Evolutionary conservation across 78 protist genomes (phyloP), one percentile per base, ranked within the genome.

Genomic region (Diacronema lutheri): DNA sequence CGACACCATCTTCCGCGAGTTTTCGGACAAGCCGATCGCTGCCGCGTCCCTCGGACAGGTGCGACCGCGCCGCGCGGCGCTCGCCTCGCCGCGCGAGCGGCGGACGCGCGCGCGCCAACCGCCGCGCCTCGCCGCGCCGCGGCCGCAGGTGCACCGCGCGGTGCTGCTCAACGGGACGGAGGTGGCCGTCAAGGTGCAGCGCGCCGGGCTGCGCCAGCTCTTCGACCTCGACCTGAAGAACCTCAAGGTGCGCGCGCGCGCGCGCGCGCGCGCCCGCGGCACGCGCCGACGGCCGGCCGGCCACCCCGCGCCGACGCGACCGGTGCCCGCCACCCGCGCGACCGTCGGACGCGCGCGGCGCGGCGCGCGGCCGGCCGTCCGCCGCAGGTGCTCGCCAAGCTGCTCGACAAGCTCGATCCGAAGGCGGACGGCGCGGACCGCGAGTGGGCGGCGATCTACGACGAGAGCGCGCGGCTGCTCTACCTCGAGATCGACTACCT

Each of bases 131-230:
- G 50, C 50, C 16, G 50, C 50, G 50, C 16, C 50, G 50, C 50
- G 16, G 50, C 50, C 50, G 50, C 50, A 44, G 50, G 50, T 68
- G 41, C 76, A 68, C 46, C 20, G n/a, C n/a, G 76, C 76, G 11
- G 46, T 38, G 41, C n/a, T n/a, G n/a, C 19, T 13, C 55, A 68
- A 68, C 40, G 76, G 76, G 50, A 19, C 3, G 37, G 37, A 12
- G 31, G 79, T 41, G 79, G 86, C 77, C 33, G 44, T 81, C 37
- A 81, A 81, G 77, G 78, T 81, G 46, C 86, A 81, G 77, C 86
- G 86, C 41, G 58, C 78, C 20, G 76, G 78, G 37, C 65, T 81
- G 4, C 7, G 31, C 10, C 78, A 64, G n/a, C 86, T 81, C 37
- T 81, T 81, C 64, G 72, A 81, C 40, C 65, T 55, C 50, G 86